Evolutionary conservation across 495 filamentous ascomycete genomes (phyloP), one percentile per base, ranked within the genome.

Genomic region (Annulohypoxylon moriforme): DNA sequence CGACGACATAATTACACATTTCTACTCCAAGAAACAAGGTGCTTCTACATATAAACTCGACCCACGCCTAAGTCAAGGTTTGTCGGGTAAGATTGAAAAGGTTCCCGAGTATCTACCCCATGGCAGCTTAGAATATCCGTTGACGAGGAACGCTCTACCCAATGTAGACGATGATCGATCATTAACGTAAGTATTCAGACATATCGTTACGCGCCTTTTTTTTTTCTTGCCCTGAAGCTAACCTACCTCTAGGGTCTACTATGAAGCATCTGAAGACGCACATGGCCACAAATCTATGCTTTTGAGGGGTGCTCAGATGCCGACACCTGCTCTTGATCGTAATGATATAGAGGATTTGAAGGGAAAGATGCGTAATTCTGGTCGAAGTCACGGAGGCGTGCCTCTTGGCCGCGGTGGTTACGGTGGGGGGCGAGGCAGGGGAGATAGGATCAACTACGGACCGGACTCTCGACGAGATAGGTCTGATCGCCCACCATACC

Each of bases 251-350:
- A 97, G 92, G 71, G 92, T 97, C 49, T 80, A 91, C 66, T 99
- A 97, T 77, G 87, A 92, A 29, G 91, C 97, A 78, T 94, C 94
- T 0, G 81, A 86, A 42, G 87, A 87, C 11, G 80, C 81, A 14
- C 85, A 92, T 71, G 80, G 88, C 18, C 96, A 99, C 81, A 98
- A 97, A 74, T 97, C 94, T 7, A 96, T 96, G 92, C 86, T 99
- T 24, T 85, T 99, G 57, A 89, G 92, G 3, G 96, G 96, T 7
- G 89, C 94, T 46, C 89, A 91, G 70, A 86, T 94, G 56, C 82
- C 89, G 0, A 80, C 84, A 1, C 89, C 92, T 8, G 91, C 89
- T 3, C 85, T 99, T 1, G 89, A 91, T 70, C 82, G 86, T 18
- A 84, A 79, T 52, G 96, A 99, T 74, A 89, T 94, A 34, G 88